Evolutionary conservation across 1,284 basidiomycete species (phyloP).

Genomic region (Trichosporon ovoides): DNA sequence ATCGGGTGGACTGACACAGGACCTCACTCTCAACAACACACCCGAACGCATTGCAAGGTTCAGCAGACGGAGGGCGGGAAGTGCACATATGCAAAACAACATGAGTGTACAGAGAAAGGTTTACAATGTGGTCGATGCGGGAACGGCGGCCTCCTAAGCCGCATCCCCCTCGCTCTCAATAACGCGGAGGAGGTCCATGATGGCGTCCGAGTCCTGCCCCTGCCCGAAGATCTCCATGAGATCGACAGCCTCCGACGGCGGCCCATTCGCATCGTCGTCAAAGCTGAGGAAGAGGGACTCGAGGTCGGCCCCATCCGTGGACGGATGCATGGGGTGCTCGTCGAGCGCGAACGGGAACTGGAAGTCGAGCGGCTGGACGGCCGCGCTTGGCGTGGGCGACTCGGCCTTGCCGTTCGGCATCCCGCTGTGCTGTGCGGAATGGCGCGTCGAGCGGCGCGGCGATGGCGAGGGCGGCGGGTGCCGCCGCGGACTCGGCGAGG

Average conservation of each 20-base stretch:
- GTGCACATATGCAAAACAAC: background rate
- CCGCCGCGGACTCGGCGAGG: conserved; percentile 27
- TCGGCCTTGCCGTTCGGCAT: background rate
- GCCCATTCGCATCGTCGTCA: conserved; percentile 9
- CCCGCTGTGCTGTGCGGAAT: background rate
- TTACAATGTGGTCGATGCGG: background rate
- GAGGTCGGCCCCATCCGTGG: conserved; percentile 8
- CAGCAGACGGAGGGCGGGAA: too few species aligned
- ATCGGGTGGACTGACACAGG: too few species aligned
- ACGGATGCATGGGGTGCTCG: background rate
- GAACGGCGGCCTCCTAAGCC: background rate
- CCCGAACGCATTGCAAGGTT: too few species aligned
- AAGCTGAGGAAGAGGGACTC: conserved; percentile 19
- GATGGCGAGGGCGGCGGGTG: background rate
- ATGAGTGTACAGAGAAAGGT: background rate
- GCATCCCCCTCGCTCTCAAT: conserved; percentile 14
- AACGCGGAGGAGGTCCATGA: conserved; percentile 16
- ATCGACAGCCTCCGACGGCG: background rate
- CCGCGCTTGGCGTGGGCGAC: conserved; percentile 15
- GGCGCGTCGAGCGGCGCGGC: background rate
- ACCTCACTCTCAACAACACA: too few species aligned
- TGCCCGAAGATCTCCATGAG: conserved; percentile 17
- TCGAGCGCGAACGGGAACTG: conserved; percentile 14
- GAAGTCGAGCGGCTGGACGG: conserved; percentile 7
- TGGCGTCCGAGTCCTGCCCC: conserved; percentile 15